Evolutionary conservation across 1,284 basidiomycete species (phyloP).

Genomic region (Chiua sp.): DNA sequence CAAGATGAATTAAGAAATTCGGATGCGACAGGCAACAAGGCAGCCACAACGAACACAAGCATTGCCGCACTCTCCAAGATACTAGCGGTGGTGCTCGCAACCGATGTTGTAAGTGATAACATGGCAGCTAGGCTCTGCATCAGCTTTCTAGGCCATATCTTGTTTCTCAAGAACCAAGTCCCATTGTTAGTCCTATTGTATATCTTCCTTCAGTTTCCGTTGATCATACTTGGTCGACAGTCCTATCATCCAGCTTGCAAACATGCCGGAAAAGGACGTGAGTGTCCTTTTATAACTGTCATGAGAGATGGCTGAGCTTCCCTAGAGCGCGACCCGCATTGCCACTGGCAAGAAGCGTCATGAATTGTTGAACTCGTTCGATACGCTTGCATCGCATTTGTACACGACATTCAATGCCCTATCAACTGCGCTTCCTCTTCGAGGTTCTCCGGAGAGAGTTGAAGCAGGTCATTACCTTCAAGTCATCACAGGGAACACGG

Average conservation of each 20-base stretch:
- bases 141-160: constrained; percentile 64
- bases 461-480: constrained; percentile 15
- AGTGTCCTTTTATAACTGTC: constrained; percentile 2
- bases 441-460: constrained; percentile 10
- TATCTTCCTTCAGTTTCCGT: not conserved
- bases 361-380: constrained; percentile 66
- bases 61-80: constrained; percentile 25
- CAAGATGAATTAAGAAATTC: not conserved
- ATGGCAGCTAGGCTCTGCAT: constrained; percentile 66
- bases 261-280: constrained; percentile 46
- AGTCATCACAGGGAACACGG: constrained; percentile 38
- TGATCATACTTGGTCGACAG: constrained; percentile 39
- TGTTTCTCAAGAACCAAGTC: constrained; percentile 77
- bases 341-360: constrained; percentile 62
- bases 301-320: not conserved
- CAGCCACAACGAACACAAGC: not conserved
- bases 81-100: constrained; percentile 53
- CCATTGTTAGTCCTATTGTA: constrained; percentile 62
- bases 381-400: constrained; percentile 73
- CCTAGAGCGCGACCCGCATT: constrained; percentile 48
- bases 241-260: constrained; percentile 64
- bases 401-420: constrained; percentile 73
- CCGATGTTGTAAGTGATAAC: constrained; percentile 54
- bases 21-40: not conserved
- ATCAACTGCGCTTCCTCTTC: constrained; percentile 61